A percentile compares a stretch with the other conserved stretches of the same genome.
phyloP scores from a whole-genome alignment of 768 basidiomycete species.

The Russula emetica region DNA sequence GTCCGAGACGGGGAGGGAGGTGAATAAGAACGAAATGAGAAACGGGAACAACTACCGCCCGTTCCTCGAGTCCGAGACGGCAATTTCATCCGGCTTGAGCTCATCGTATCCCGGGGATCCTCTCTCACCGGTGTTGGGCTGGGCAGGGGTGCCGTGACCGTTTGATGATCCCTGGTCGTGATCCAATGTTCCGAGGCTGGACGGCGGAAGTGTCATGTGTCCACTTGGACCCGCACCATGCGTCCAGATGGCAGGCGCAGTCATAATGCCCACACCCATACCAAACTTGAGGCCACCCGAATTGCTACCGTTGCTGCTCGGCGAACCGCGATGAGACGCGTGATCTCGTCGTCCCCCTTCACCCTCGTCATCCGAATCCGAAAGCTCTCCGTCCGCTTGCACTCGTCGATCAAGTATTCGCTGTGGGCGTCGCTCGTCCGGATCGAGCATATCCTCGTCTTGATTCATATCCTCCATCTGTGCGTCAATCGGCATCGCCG shows the following conservation, averaged over 20 bases:
- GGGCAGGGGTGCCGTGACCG: slow-evolving; percentile 1
- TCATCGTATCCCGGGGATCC: slow-evolving; percentile 18
- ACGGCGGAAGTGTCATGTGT: slow-evolving; percentile 26
- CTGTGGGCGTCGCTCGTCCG: slow-evolving; percentile 71
- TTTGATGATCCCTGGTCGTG: slow-evolving; percentile 19
- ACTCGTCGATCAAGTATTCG: slow-evolving; percentile 74
- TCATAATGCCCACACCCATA: slow-evolving; percentile 67
- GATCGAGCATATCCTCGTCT: slow-evolving; percentile 78
- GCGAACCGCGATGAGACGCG: slow-evolving; percentile 41
- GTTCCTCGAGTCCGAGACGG: slow-evolving; percentile 27
- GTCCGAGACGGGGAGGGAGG: neutral
- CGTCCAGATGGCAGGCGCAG: slow-evolving; percentile 51
- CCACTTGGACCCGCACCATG: slow-evolving; percentile 71
- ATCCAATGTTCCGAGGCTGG: slow-evolving; percentile 23
- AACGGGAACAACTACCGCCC: slow-evolving; percentile 19
- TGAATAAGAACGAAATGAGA: neutral
- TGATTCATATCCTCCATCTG: slow-evolving; percentile 73
- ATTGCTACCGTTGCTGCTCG: slow-evolving; percentile 42
- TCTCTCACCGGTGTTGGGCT: slow-evolving; percentile 8
- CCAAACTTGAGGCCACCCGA: slow-evolving; percentile 47
- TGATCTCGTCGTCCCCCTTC: slow-evolving; percentile 78
- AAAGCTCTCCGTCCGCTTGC: slow-evolving; percentile 84
- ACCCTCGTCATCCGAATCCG: slow-evolving; percentile 98
- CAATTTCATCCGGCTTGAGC: slow-evolving; percentile 21
- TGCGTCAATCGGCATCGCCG: slow-evolving; percentile 78